Conservation (phyloP, 2,329 filamentous ascomycete species). For the Lomentospora prolificans region DNA sequence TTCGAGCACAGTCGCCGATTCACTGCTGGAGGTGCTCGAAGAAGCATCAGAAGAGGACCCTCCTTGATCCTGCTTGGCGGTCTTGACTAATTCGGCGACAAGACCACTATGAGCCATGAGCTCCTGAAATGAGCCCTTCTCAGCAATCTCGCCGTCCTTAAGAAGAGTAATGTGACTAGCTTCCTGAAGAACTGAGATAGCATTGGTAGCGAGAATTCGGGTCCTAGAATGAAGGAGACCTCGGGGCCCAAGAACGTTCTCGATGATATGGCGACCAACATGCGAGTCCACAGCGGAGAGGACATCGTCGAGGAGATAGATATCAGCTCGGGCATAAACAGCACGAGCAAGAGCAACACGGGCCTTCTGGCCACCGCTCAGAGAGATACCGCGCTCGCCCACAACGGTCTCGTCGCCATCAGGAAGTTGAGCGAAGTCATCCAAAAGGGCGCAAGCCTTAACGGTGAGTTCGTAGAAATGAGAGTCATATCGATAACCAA, state of each 20-base stretch:
- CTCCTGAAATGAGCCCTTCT: slow-evolving; percentile 84
- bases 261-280: slow-evolving; percentile 87
- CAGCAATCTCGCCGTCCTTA: slow-evolving; percentile 71
- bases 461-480: slow-evolving; percentile 91
- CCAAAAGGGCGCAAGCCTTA: slow-evolving; percentile 77
- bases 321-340: slow-evolving; percentile 92
- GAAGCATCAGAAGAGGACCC: slow-evolving; percentile 26
- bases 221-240: slow-evolving; percentile 81
- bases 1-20: slow-evolving; percentile 48
- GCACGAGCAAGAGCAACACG: slow-evolving; percentile 85
- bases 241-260: slow-evolving; percentile 79
- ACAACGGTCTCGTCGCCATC: slow-evolving; percentile 96
- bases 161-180: slow-evolving; percentile 83
- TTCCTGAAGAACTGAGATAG: slow-evolving; percentile 81
- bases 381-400: slow-evolving; percentile 88
- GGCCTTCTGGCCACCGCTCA: slow-evolving; percentile 94
- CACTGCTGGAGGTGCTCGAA: slow-evolving; percentile 37
- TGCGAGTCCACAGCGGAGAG: slow-evolving; percentile 97
- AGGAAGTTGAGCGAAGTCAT: slow-evolving; percentile 85
- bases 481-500: slow-evolving; percentile 88
- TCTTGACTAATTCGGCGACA: slow-evolving; percentile 73
- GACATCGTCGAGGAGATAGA: slow-evolving; percentile 90
- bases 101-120: slow-evolving; percentile 90
- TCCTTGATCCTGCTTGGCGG: slow-evolving; percentile 51
- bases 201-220: slow-evolving; percentile 86